Evolutionary conservation across 352 stramenopile species (phyloP).

Genomic region (Phytopythium cucurbitacearum): DNA sequence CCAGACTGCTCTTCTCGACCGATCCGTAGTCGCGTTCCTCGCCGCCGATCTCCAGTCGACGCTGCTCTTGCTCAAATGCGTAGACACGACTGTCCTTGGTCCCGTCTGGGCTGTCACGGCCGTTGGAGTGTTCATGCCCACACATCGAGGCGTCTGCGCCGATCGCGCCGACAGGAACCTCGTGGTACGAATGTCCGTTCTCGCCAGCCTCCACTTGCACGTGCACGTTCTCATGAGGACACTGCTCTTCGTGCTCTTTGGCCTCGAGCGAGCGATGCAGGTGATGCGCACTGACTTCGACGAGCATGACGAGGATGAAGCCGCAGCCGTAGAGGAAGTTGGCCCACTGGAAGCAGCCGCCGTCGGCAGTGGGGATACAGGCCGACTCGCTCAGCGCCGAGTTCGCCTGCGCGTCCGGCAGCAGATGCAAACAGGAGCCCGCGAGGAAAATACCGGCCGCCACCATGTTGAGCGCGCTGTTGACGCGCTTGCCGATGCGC

Average conservation of each 20-base stretch:
- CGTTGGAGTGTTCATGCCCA: not conserved
- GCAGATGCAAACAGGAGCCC: slow-evolving; percentile 73
- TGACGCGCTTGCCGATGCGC: slow-evolving; percentile 28
- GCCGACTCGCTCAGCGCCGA: slow-evolving; percentile 37
- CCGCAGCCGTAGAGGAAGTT: slow-evolving; percentile 80
- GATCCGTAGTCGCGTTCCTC: not conserved
- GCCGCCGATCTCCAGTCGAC: not conserved
- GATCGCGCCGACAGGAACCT: not conserved
- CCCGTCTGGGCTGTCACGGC: not conserved
- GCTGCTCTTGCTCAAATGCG: slow-evolving; percentile 1
- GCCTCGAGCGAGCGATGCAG: slow-evolving; percentile 39
- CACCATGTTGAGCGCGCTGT: slow-evolving; percentile 77
- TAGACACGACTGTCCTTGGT: slow-evolving; percentile 4
- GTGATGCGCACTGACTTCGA: slow-evolving; percentile 66
- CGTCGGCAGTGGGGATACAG: slow-evolving; percentile 34
- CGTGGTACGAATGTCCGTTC: slow-evolving; percentile 5
- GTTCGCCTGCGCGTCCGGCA: slow-evolving; percentile 73
- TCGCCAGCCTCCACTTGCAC: slow-evolving; percentile 1
- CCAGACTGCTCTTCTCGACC: slow-evolving; percentile 8
- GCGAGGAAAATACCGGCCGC: slow-evolving; percentile 78
- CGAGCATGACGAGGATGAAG: slow-evolving; percentile 69
- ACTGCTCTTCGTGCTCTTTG: slow-evolving; percentile 15
- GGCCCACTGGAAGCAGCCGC: slow-evolving; percentile 63
- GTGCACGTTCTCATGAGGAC: slow-evolving; percentile 6
- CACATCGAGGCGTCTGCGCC: not conserved